A percentile compares a stretch with the other conserved stretches of the same genome.
phyloP scores from a whole-genome alignment of 495 filamentous ascomycete genomes.

The Halenospora varia region DNA sequence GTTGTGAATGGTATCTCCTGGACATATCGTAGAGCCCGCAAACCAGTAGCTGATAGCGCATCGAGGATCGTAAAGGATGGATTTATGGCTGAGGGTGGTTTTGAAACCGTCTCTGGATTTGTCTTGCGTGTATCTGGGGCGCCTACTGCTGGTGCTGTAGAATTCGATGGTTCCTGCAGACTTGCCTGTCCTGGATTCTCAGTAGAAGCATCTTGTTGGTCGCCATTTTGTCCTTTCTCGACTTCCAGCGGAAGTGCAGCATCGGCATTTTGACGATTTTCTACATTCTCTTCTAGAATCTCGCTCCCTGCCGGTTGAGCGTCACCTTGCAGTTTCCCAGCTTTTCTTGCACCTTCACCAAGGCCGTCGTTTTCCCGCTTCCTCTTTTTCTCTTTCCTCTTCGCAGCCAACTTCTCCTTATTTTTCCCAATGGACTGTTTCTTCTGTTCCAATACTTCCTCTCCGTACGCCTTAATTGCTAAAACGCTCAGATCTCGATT shows the following conservation, averaged over 20 bases:
- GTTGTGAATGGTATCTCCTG: constrained; percentile 83
- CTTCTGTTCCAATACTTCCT: constrained; percentile 56
- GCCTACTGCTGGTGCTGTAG: not conserved
- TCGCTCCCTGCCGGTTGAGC: not conserved
- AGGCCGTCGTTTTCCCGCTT: constrained; percentile 26
- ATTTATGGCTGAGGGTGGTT: constrained; percentile 17
- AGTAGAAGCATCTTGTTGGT: not conserved
- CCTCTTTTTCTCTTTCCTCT: constrained; percentile 43
- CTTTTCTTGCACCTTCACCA: constrained; percentile 13
- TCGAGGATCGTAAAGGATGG: constrained; percentile 76
- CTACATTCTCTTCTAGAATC: not conserved
- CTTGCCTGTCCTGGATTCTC: not conserved
- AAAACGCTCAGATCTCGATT: constrained; percentile 93
- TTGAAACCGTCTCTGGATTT: no score
- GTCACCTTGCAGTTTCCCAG: constrained; percentile 19
- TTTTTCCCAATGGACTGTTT: constrained; percentile 30
- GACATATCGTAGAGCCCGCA: constrained; percentile 88
- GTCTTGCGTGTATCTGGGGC: no score
- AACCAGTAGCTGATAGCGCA: constrained; percentile 89
- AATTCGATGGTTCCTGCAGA: not conserved
- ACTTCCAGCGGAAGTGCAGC: not conserved
- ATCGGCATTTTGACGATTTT: not conserved
- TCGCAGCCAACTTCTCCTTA: constrained; percentile 31
- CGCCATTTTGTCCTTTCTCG: not conserved
- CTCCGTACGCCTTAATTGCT: constrained; percentile 78